Percentiles rank a stretch among this genome's conserved stretches.
phyloP scores from a whole-genome alignment of 768 basidiomycete species.

The Macrolepiota dolichaula region DNA sequence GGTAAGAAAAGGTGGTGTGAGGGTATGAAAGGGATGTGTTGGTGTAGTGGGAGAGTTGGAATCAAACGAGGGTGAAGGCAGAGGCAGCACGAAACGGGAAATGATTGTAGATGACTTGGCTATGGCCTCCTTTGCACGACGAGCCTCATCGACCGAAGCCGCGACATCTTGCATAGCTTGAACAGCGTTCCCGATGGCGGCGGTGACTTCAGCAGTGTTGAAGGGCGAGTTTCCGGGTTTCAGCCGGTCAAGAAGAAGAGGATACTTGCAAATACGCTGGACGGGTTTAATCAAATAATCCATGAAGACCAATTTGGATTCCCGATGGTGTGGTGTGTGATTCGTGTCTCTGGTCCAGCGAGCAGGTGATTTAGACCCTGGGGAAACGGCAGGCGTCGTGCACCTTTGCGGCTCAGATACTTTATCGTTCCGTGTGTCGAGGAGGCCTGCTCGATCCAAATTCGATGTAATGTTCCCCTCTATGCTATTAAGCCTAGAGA shows the following conservation, averaged over 20 bases:
- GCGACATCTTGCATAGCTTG: constrained; percentile 77
- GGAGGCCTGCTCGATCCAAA: constrained; percentile 13
- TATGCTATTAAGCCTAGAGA: constrained; percentile 33
- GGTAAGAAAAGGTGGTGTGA: constrained; percentile 59
- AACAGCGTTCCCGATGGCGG: constrained; percentile 50
- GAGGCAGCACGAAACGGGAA: constrained; percentile 47
- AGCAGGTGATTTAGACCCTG: constrained; percentile 39
- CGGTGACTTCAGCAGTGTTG: constrained; percentile 32
- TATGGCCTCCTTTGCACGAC: constrained; percentile 59
- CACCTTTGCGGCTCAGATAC: constrained; percentile 30
- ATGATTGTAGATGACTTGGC: constrained; percentile 65
- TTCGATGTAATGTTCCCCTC: constrained; percentile 11
- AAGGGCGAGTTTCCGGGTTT: constrained; percentile 17
- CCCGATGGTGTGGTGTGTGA: constrained; percentile 18
- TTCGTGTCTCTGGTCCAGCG: constrained; percentile 31
- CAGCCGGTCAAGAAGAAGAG: constrained; percentile 81
- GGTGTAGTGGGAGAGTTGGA: constrained; percentile 13
- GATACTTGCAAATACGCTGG: constrained; percentile 94
- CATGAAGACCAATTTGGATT: constrained; percentile 53
- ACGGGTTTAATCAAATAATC: constrained; percentile 98
- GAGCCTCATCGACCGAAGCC: constrained; percentile 77
- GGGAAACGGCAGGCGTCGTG: constrained; percentile 47
- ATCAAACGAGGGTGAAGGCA: constrained; percentile 23
- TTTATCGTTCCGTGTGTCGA: constrained; percentile 13
- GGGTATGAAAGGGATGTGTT: constrained; percentile 29